Evolutionary conservation across 345 rosid species (phyloP).

Genomic region (Aethionema arabicum): DNA sequence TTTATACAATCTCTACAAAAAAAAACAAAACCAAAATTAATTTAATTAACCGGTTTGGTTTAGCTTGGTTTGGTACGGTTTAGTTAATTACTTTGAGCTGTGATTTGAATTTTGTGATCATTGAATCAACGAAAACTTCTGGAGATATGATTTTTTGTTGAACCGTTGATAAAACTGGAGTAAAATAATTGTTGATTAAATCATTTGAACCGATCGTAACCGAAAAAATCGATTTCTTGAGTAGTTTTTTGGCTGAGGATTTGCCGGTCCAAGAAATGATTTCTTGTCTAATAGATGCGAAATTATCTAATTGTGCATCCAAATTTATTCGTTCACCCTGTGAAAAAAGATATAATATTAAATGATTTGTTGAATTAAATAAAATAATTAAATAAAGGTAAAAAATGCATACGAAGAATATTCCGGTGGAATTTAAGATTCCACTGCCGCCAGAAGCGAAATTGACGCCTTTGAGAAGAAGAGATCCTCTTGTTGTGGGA

Average conservation of each 20-base stretch:
- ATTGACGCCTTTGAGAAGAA: conserved; percentile 58
- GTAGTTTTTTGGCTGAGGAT: conserved; percentile 41
- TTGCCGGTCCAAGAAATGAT: conserved; percentile 38
- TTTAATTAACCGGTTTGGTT: background rate
- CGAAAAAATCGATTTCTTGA: conserved; percentile 47
- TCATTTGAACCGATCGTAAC: conserved; percentile 76
- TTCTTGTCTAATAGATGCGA: conserved; percentile 40
- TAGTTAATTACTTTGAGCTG: conserved; percentile 53
- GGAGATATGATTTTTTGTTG: conserved; percentile 47
- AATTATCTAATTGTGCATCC: conserved; percentile 47
- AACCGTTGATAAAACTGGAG: conserved; percentile 48
- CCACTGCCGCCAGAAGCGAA: conserved; percentile 87
- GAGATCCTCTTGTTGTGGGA: conserved; percentile 56
- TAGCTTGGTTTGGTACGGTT: conserved; percentile 11
- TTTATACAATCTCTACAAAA: conserved; percentile 57
- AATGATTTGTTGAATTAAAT: background rate
- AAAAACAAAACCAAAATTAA: background rate
- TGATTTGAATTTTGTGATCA: conserved; percentile 52
- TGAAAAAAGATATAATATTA: background rate
- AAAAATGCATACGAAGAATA: conserved; percentile 45
- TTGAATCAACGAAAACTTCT: conserved; percentile 42
- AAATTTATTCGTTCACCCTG: conserved; percentile 69
- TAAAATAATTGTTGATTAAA: conserved; percentile 65
- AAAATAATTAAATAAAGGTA: background rate
- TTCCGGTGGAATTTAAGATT: conserved; percentile 63